Percentiles rank a stretch among this genome's conserved stretches.
These are phyloP conservation scores for Cladosporium sp. DNA, from an alignment of 2,329 filamentous ascomycete species.

Conservation along the genomic window DNA sequence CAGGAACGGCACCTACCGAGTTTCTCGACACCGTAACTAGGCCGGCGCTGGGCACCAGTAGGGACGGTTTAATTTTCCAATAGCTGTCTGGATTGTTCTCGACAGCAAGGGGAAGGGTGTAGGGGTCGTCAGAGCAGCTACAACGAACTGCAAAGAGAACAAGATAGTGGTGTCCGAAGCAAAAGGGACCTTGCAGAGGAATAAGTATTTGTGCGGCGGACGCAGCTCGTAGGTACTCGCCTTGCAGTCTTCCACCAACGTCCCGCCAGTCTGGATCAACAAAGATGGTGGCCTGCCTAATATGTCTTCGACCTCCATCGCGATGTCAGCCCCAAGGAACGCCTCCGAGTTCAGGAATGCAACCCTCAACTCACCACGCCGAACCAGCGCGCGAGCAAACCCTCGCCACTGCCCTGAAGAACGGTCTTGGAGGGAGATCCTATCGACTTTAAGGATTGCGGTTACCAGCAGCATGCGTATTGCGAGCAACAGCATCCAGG, in stretches of 20 bases:
- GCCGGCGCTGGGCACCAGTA: conserved; percentile 19
- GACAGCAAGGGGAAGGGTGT: conserved; percentile 23
- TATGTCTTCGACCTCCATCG: conserved; percentile 6
- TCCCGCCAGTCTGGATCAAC: conserved; percentile 21
- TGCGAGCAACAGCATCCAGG: neutral
- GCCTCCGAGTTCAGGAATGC: conserved; percentile 28
- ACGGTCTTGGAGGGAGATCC: neutral
- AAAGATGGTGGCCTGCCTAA: conserved; percentile 18
- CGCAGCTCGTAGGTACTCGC: conserved; percentile 17
- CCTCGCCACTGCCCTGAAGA: conserved; percentile 3
- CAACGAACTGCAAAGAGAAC: conserved; percentile 15
- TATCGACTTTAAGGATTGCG: conserved; percentile 3
- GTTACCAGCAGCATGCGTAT: neutral
- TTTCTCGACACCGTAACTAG: conserved; percentile 16
- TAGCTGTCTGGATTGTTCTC: conserved; percentile 26
- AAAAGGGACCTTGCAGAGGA: conserved; percentile 18
- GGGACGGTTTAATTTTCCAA: conserved; percentile 22
- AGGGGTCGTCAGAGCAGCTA: conserved; percentile 10
- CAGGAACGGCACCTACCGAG: conserved; percentile 26
- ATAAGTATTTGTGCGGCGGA: conserved; percentile 27
- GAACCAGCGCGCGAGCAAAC: conserved; percentile 10
- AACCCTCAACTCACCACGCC: conserved; percentile 15
- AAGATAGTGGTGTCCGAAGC: conserved; percentile 21
- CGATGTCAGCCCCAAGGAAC: conserved; percentile 19
- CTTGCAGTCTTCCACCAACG: conserved; percentile 21